Evolutionary conservation across 495 filamentous ascomycete genomes (phyloP), one percentile per base, ranked within the genome.

Genomic region (Echria macrotheca): DNA sequence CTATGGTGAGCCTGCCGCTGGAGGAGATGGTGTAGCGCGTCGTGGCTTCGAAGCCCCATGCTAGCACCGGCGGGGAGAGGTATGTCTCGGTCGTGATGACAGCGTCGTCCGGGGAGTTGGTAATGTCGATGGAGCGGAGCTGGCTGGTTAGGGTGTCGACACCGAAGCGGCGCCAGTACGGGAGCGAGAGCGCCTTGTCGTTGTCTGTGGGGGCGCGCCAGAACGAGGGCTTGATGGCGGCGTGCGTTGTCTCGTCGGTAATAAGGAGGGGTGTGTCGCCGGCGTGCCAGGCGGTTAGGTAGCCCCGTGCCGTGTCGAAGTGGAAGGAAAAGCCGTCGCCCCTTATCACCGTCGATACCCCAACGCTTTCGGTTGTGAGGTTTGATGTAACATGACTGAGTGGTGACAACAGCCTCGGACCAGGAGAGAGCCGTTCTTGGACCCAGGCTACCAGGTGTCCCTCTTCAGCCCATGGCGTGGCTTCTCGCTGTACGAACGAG

Each of bases 201-300:
- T 84, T 85, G 58, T 83, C 75, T 0, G 82, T 85, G 14, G 74
- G 79, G 11, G 67, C 58, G 1, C 69, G 61, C 57, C 71, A 66
- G 46, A 69, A 65, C 19, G 66, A 67, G 0, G 75, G 64, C 0
- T 48, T 43, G 26, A 66, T 33, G 14, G 63, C 63, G 1, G 66
- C 56, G 10, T 70, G 57, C 1, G 73, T 72, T 15, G 59, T 43
- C 11, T 69, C 65, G 42, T 75, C 60, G 37, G 72, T 36, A 37
- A 70, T 63, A 8, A 62, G 54, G 6, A 67, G 35, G 5, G 14
- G 4, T 4, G 52, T 21, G 33, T 52, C 47, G 6, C 44, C 37
- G 8, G 59, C 55, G 1, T 49, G 54, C 62, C 74, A 69, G 6
- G 53, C 65, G 7, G 61, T 66, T 6, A 78, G 50, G 12, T 57